Base-by-base conservation (phyloP, 1,284 basidiomycete species). In the Rhizopogon parksii region DNA sequence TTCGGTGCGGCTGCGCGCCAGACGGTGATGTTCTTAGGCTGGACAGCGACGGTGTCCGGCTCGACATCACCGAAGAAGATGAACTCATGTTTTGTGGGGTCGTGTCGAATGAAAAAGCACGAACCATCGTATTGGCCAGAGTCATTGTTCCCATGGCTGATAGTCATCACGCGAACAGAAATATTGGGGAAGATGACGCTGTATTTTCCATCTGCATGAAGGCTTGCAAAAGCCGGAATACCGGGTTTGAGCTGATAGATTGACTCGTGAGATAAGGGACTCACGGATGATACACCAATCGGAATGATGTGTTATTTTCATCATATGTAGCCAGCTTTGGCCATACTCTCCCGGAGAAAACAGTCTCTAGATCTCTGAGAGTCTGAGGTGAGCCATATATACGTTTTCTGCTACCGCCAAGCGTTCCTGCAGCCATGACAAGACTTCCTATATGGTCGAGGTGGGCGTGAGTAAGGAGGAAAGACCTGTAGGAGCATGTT, bases 21-120 rank as follows among this genome's bases (percentile, higher is more conserved):
- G 45, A 92, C 78, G 39, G 74, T 67, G 32, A 72, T 71, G 24
- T 80, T 90, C 36, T 68, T 75, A 2, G 83, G 83, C 5, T 70
- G 64, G 11, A 67, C 47, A 6, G 86, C 74, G 35, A 91, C 58
- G 43, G 76, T 76, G 67, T 93, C 91, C 4, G 88, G 83, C 59
- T 89, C 85, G 48, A 89, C 84, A 66, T 91, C 88, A 9, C 91
- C 91, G 57, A 91, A 91, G 68, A 93, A 92, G 38, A 92, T 72
- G 55, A 91, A 82, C 60, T 90, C 84, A 45, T 71, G 74, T 2
- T 65, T 63, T 30, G 74, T 75, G 15, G 71, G 61, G 49, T 83
- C 71, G 60, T 89, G 79, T 9, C 79, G 77, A 55, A 93, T 64
- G 63, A 91, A 90, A 69, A 85, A 92, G 7, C 88, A 90, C 1